These are phyloP conservation scores for Mycena floridula DNA, from an alignment of 768 basidiomycete species.

Conservation along the genomic window DNA sequence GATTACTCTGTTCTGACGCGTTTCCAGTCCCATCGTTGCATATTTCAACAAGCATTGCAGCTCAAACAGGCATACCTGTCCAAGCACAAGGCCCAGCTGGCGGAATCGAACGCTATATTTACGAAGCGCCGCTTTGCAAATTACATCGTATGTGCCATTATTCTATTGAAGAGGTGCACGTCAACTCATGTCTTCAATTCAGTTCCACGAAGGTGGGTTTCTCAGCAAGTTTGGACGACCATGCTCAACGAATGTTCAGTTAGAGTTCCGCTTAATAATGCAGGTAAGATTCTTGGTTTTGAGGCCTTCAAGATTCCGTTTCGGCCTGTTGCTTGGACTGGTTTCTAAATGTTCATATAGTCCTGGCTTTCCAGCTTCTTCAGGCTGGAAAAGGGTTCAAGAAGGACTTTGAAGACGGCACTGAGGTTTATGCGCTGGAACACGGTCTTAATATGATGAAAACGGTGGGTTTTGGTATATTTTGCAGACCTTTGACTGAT, in stretches of 20 bases:
- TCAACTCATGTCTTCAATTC: too few species aligned
- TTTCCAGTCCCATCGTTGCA: conserved; percentile 23
- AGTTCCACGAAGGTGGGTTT: too few species aligned
- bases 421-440: background rate
- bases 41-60: conserved; percentile 31
- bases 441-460: conserved; percentile 1
- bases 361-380: background rate
- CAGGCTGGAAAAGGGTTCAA: background rate
- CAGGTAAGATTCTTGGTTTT: conserved; percentile 14
- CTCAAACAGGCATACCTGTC: conserved; percentile 12
- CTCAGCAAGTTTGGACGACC: too few species aligned
- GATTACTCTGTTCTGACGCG: background rate
- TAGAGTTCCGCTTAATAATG: conserved; percentile 46
- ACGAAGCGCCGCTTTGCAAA: conserved; percentile 34
- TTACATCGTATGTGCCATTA: conserved; percentile 23
- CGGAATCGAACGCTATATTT: conserved; percentile 23
- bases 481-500: too few species aligned
- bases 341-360: too few species aligned
- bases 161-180: background rate
- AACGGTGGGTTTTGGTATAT: background rate
- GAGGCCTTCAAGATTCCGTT: too few species aligned
- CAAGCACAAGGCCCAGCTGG: conserved; percentile 31
- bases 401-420: background rate
- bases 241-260: too few species aligned
- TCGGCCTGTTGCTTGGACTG: too few species aligned